phyloP scores from a whole-genome alignment of 768 basidiomycete genomes.

The Mycena metata region DNA sequence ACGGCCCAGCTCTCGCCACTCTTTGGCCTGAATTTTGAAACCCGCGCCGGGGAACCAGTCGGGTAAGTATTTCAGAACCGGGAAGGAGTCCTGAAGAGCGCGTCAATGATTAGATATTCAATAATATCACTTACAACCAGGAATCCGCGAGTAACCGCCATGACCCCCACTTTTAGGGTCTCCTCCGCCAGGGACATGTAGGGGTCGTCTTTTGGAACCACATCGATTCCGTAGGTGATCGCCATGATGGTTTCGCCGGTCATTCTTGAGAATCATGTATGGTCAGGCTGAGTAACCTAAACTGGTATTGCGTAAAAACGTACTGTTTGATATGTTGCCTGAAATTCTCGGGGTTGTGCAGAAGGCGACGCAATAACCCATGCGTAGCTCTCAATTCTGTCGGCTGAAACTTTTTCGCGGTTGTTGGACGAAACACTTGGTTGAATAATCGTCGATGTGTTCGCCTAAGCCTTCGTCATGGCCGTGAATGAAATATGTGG shows the following conservation, averaged over 20 bases:
- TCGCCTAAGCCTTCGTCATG: conserved; percentile 4
- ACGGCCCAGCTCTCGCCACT: conserved; percentile 47
- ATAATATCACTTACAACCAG: conserved; percentile 43
- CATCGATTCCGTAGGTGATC: conserved; percentile 48
- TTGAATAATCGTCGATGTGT: conserved; percentile 14
- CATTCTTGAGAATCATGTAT: conserved; percentile 31
- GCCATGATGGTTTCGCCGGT: conserved; percentile 47
- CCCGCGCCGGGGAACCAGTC: conserved; percentile 61
- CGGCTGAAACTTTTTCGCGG: not conserved
- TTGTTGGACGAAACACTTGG: conserved; percentile 10
- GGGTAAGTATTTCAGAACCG: conserved; percentile 43
- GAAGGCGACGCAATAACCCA: conserved; percentile 24
- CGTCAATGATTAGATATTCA: no score
- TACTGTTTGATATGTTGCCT: conserved; percentile 26
- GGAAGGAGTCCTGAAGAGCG: conserved; percentile 2
- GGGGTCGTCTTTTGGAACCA: conserved; percentile 47
- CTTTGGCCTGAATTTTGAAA: conserved; percentile 55
- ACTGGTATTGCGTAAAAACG: no score
- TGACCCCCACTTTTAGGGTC: conserved; percentile 42
- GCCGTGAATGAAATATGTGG: not conserved
- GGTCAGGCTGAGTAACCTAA: no score
- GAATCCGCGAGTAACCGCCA: conserved; percentile 45
- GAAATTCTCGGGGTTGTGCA: no score
- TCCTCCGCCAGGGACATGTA: conserved; percentile 47
- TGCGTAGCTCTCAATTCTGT: conserved; percentile 14